Base-by-base conservation (phyloP, 1,284 basidiomycete genomes). In the Boletellus deceptivus region DNA sequence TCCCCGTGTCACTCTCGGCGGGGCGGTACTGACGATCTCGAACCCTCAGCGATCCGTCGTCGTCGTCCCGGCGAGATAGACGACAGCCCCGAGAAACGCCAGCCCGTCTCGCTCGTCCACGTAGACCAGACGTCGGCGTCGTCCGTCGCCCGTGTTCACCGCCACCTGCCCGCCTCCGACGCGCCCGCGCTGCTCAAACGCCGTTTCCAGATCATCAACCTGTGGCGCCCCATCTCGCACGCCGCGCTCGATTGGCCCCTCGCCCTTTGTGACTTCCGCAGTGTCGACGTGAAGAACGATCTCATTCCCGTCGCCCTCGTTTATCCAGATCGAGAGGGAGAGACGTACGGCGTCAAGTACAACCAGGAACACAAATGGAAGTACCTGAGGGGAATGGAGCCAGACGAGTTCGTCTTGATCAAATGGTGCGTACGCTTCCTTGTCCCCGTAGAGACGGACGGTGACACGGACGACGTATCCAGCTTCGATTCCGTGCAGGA, bases 151-250 rank as follows among this genome's bases (percentile, higher is more conserved):
- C 77, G 81, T 6, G 78, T 85, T 11, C 71, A 72, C 37, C 73
- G 76, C 8, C 82, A 84, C 57, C 73, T 81, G 17, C 77, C 79
- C 0, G 59, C 71, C 0, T 62, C 64, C 3, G 78, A 82, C 25
- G 79, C 72, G 0, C 74, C 74, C 0, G 46, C 48, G 17, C 10
- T 61, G 43, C 53, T 68, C 67, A 50, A 64, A 45, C 62, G 61
- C 1, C 80, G 84, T 33, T 82, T 75, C 34, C 77, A 77, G 53
- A 73, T 82, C 46, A 52, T 82, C 65, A 81, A 82, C 61, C 63
- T 82, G 52, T 82, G 80, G 80, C 70, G 78, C 17, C 79, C 79
- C 2, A 73, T 82, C 54, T 65, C 69, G 29, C 67, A 75, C 43
- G 61, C 74, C 3, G 79, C 74, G 13, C 63, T 70, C 18, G 76